phyloP scores from a whole-genome alignment of 495 filamentous ascomycete genomes.

The Aspergillus taichungensis region DNA sequence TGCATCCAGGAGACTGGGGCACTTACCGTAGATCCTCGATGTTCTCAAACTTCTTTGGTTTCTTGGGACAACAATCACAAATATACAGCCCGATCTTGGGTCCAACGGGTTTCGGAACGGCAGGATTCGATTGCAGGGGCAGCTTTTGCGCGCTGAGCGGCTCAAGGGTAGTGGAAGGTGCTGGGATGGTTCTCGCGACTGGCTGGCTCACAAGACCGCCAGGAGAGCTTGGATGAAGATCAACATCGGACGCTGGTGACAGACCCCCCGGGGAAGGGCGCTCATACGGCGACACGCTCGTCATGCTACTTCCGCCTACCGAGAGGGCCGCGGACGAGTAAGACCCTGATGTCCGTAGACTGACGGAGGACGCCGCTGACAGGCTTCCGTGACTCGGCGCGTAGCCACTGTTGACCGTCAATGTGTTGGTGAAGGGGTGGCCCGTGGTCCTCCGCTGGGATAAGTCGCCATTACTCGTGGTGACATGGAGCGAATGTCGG shows the following conservation, averaged over 20 bases:
- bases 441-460: slow-evolving; percentile 57
- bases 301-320: slow-evolving; percentile 59
- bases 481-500: slow-evolving; percentile 44
- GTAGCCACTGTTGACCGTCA: slow-evolving; percentile 49
- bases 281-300: slow-evolving; percentile 62
- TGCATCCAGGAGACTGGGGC: not conserved
- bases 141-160: slow-evolving; percentile 33
- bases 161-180: slow-evolving; percentile 17
- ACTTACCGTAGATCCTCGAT: slow-evolving; percentile 78
- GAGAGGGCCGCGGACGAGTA: slow-evolving; percentile 62
- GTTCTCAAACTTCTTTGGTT: slow-evolving; percentile 94
- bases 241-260: slow-evolving; percentile 54
- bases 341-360: slow-evolving; percentile 60
- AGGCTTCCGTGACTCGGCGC: slow-evolving; percentile 57
- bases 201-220: slow-evolving; percentile 29
- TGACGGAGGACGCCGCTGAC: slow-evolving; percentile 62
- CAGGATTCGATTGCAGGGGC: slow-evolving; percentile 27
- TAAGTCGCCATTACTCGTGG: slow-evolving; percentile 52
- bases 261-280: slow-evolving; percentile 64
- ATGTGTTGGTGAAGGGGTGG: slow-evolving; percentile 46
- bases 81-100: slow-evolving; percentile 52
- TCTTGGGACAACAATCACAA: slow-evolving; percentile 97
- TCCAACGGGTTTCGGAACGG: slow-evolving; percentile 18
- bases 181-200: slow-evolving; percentile 10
- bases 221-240: slow-evolving; percentile 53